Percentiles rank a stretch among this genome's conserved stretches.
Evolutionary conservation across 306 rosid genomes (phyloP).

Genomic region (Vigna unguiculata): DNA sequence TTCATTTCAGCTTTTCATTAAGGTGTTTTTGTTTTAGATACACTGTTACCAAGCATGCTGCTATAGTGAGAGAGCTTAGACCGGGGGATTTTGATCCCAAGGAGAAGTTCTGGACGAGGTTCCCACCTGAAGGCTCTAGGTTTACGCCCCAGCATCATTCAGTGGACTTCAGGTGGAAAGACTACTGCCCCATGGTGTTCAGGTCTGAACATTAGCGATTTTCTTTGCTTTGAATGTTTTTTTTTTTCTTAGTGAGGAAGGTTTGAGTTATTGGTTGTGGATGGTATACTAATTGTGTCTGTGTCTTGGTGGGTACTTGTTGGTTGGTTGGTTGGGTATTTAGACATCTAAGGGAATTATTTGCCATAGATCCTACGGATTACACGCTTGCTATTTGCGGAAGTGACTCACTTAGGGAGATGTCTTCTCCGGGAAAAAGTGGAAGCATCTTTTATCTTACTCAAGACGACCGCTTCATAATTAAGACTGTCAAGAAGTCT

Average conservation of each 20-base stretch:
- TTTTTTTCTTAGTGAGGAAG: slow-evolving; percentile 37
- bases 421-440: slow-evolving; percentile 73
- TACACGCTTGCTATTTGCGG: slow-evolving; percentile 65
- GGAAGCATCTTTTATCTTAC: slow-evolving; percentile 71
- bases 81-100: slow-evolving; percentile 63
- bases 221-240: slow-evolving; percentile 16
- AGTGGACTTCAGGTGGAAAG: slow-evolving; percentile 68
- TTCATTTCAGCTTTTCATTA: too few relatives aligned
- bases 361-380: slow-evolving; percentile 69
- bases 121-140: slow-evolving; percentile 61
- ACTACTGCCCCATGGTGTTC: slow-evolving; percentile 70
- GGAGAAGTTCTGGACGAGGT: slow-evolving; percentile 69
- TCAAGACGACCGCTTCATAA: slow-evolving; percentile 63
- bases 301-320: slow-evolving; percentile 49
- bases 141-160: slow-evolving; percentile 56
- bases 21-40: slow-evolving; percentile 34
- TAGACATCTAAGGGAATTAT: slow-evolving; percentile 72
- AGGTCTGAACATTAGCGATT: slow-evolving; percentile 46
- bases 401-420: slow-evolving; percentile 56
- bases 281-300: slow-evolving; percentile 47
- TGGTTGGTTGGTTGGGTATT: slow-evolving; percentile 51
- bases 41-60: slow-evolving; percentile 59
- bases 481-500: slow-evolving; percentile 68
- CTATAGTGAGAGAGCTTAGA: slow-evolving; percentile 53
- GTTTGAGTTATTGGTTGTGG: slow-evolving; percentile 33